Base-by-base conservation (phyloP, 257 asterid genomes). In the Avicennia marina region DNA sequence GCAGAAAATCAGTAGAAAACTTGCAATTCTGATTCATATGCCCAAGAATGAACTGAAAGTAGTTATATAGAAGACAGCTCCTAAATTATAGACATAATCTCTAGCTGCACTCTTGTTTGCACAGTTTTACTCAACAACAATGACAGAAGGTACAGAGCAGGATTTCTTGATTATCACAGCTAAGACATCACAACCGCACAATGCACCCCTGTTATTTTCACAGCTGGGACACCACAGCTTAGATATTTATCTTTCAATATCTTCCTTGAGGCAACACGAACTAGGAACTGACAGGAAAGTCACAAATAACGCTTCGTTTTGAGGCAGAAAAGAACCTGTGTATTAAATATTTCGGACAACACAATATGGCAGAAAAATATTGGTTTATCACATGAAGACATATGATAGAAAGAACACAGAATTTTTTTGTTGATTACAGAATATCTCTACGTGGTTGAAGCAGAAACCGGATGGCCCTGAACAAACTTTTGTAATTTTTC, bases 401-500 rank as follows among this genome's bases (percentile, higher is more conserved):
- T n/a, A n/a, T n/a, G n/a, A n/a, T n/a, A n/a, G n/a, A n/a, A n/a
- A n/a, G n/a, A n/a, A n/a, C n/a, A n/a, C n/a, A n/a, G n/a, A n/a
- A n/a, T n/a, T n/a, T n/a, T n/a, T n/a, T n/a, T n/a, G n/a, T n/a
- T n/a, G n/a, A n/a, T n/a, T 38, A 38, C 44, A 2, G 6, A 2
- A 38, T 16, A 26, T 43, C 33, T 43, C 43, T 67, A 59, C 6
- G 46, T 5, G 1, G 59, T 39, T 21, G 74, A 67, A 62, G 63
- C 69, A 72, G 87, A 74, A 66, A 75, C 87, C 60, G 56, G 61
- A 15, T 53, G 56, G 15, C 87, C 91, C 44, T 53, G 70, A 19
- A 83, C 78, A 63, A 90, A 87, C 49, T 62, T 72, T 6, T 66
- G 65, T 29, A 87, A 39, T 36, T 81, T 85, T 16, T 83, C 87